Conservation (phyloP, 1,284 basidiomycete genomes). For the Lignosus rhinocerotis region DNA sequence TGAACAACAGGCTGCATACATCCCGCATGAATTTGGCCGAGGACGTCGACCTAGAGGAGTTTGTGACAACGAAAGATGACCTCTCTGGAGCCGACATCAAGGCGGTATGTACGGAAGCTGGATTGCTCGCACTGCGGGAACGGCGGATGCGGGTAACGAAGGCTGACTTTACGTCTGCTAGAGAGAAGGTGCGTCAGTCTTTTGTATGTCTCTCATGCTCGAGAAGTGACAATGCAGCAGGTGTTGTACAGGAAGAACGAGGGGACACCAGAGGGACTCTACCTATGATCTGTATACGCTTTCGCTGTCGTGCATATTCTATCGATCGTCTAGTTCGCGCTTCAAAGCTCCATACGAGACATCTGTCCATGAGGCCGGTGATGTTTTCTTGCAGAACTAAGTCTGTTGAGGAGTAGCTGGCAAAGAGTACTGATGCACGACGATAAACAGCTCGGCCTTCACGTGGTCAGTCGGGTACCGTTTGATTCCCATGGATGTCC, state of each 20-base stretch:
- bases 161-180: conserved; percentile 81
- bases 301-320: conserved; percentile 19
- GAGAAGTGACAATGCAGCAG: conserved; percentile 38
- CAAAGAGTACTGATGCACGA: background rate
- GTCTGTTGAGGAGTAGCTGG: background rate
- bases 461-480: background rate
- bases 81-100: conserved; percentile 98
- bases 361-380: background rate
- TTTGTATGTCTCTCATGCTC: background rate
- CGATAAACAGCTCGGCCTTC: background rate
- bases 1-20: conserved; percentile 76
- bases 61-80: conserved; percentile 96
- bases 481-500: background rate
- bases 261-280: conserved; percentile 85
- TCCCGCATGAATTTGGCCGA: conserved; percentile 91
- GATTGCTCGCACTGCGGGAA: conserved; percentile 91
- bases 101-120: conserved; percentile 96
- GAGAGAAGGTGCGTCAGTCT: conserved; percentile 73
- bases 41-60: conserved; percentile 97
- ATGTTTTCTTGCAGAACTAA: background rate
- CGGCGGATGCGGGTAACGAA: conserved; percentile 97
- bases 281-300: conserved; percentile 50
- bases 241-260: conserved; percentile 93
- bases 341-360: background rate
- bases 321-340: conserved; percentile 10